Percentiles rank a stretch among this genome's conserved stretches.
Evolutionary conservation across 352 stramenopile genomes (phyloP).

Genomic region (Globisporangium iwayamae): DNA sequence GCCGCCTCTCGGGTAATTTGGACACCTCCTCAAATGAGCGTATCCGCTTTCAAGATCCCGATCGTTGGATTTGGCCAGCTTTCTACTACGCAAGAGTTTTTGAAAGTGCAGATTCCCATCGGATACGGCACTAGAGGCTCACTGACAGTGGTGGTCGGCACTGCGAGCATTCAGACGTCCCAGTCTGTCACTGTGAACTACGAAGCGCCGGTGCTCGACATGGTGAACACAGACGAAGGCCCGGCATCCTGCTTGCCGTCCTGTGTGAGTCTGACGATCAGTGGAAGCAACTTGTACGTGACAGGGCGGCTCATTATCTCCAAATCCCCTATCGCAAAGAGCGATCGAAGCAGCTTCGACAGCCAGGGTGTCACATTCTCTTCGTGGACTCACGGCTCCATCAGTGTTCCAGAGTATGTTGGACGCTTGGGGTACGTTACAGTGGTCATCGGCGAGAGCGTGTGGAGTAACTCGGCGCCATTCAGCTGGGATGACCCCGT

Average conservation of each 20-base stretch:
- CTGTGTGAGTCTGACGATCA: constrained; percentile 49
- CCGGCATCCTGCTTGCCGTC: constrained; percentile 35
- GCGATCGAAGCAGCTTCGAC: constrained; percentile 21
- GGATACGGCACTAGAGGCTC: constrained; percentile 35
- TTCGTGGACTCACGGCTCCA: constrained; percentile 40
- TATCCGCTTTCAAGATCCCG: constrained; percentile 32
- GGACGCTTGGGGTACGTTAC: constrained; percentile 49
- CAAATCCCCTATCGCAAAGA: constrained; percentile 29
- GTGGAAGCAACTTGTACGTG: constrained; percentile 50
- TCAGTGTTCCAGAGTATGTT: constrained; percentile 36
- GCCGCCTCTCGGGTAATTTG: constrained; percentile 42
- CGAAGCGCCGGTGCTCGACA: constrained; percentile 37
- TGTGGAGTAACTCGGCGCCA: constrained; percentile 46
- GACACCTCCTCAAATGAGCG: constrained; percentile 30
- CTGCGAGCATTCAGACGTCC: constrained; percentile 37
- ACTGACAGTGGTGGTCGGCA: constrained; percentile 36
- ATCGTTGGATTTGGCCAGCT: constrained; percentile 39
- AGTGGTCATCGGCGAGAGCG: constrained; percentile 35
- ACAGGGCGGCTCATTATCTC: constrained; percentile 35
- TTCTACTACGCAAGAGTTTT: constrained; percentile 24
- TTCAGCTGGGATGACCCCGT: constrained; percentile 63
- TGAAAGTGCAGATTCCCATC: constrained; percentile 37
- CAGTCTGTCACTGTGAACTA: constrained; percentile 34
- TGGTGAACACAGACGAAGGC: constrained; percentile 60
- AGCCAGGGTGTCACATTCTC: constrained; percentile 21